phyloP scores from a whole-genome alignment of 2,329 filamentous ascomycete genomes.

The Periconia sp. region DNA sequence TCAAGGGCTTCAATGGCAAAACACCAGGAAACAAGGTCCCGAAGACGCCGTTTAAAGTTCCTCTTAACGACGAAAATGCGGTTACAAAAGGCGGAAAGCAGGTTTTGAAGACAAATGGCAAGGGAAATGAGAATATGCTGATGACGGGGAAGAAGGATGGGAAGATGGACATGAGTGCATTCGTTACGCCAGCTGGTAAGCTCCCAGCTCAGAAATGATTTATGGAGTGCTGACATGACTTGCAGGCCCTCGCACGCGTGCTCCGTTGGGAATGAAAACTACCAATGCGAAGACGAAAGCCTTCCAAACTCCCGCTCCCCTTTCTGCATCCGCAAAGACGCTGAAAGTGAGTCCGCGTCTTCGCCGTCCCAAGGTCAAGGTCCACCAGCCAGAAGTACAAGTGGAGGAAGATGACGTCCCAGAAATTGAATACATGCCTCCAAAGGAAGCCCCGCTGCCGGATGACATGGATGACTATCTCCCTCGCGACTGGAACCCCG shows the following conservation, averaged over 20 bases:
- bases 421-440: constrained; percentile 90
- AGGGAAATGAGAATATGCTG: constrained; percentile 63
- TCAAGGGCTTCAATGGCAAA: constrained; percentile 70
- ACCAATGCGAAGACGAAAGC: constrained; percentile 86
- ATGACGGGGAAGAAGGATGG: constrained; percentile 58
- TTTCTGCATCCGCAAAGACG: constrained; percentile 64
- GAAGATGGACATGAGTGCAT: constrained; percentile 65
- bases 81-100: constrained; percentile 67
- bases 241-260: constrained; percentile 70
- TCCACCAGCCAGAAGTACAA: constrained; percentile 64
- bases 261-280: constrained; percentile 90
- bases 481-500: constrained; percentile 57
- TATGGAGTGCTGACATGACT: constrained; percentile 11
- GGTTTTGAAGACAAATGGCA: constrained; percentile 60
- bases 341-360: constrained; percentile 68
- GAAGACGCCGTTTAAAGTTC: constrained; percentile 81
- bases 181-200: constrained; percentile 81
- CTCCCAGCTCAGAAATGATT: constrained; percentile 1
- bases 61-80: constrained; percentile 87
- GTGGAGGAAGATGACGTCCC: constrained; percentile 64
- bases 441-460: constrained; percentile 65
- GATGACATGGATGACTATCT: constrained; percentile 72
- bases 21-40: constrained; percentile 77
- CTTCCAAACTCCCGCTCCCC: constrained; percentile 70
- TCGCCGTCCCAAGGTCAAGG: constrained; percentile 61